Conservation (phyloP, 768 basidiomycete species). For the Calocybe indica region DNA sequence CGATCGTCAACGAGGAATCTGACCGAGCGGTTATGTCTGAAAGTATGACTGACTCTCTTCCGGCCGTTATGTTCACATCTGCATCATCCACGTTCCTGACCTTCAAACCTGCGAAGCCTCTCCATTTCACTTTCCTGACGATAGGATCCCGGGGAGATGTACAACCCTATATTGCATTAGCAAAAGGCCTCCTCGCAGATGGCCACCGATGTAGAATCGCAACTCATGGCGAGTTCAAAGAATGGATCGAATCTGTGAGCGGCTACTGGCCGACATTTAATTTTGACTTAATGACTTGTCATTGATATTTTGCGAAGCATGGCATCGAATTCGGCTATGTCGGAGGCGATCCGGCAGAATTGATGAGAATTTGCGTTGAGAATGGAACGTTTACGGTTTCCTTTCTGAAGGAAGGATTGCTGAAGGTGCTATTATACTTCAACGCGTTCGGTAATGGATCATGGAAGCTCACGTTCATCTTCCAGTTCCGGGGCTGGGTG, state of each 20-base stretch:
- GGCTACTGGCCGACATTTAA: constrained; percentile 19
- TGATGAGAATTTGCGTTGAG: constrained; percentile 97
- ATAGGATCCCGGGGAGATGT: constrained; percentile 97
- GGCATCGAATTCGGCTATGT: constrained; percentile 95
- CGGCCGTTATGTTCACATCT: constrained; percentile 95
- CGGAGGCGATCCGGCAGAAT: constrained; percentile 94
- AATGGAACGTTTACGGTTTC: constrained; percentile 97
- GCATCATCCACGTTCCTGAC: constrained; percentile 95
- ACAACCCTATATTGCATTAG: constrained; percentile 95
- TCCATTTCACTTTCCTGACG: constrained; percentile 92
- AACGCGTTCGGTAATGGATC: too few relatives aligned
- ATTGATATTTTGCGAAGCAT: constrained; percentile 43
- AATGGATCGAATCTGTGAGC: constrained; percentile 88
- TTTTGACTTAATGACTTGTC: constrained; percentile 1
- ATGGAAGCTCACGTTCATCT: background rate
- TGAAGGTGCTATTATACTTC: constrained; percentile 49
- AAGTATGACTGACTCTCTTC: constrained; percentile 60
- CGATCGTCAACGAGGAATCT: constrained; percentile 32
- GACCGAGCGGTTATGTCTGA: constrained; percentile 41
- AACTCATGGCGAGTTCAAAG: constrained; percentile 90
- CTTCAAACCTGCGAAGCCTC: constrained; percentile 82
- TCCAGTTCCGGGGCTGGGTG: constrained; percentile 93
- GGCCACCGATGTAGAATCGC: constrained; percentile 90
- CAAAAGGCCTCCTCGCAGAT: constrained; percentile 85
- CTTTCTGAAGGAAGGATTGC: constrained; percentile 85